Evolutionary conservation across 2,329 filamentous ascomycete genomes (phyloP), one percentile per base, ranked within the genome.

Genomic region (Colletotrichum falcatum): DNA sequence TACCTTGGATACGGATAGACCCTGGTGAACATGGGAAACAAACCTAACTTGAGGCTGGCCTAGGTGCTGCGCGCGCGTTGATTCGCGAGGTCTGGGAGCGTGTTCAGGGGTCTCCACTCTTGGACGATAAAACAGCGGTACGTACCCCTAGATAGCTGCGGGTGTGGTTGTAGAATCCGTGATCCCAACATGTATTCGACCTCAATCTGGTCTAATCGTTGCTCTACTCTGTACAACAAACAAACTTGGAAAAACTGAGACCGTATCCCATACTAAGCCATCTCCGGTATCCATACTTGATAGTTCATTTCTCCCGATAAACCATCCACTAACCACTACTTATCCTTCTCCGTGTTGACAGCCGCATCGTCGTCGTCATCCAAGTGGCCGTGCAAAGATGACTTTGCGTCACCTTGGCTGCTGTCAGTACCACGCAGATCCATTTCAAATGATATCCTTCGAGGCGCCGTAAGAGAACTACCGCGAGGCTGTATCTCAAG

Each of bases 1-100:
- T n/a, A 53, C 61, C 28, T 65, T 53, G 35, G 28, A 54, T 54
- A 35, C 33, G 20, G 30, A 59, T 20, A 54, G 53, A 65, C 65
- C 65, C 53, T 67, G 30, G 33, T 28, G 37, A 61, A 35, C 23
- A 55, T 55, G 58, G 58, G 59, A 56, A 46, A 55, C n/a, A 64
- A 67, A 61, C 37, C 48, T 55, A 35, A 56, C 30, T 65, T 68
- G 61, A 65, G 65, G 65, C 61, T 68, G 61, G 65, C 61, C 62
- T 46, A 33, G 53, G 20, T 55, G 30, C 53, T 55, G 33, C 18
- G 53, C 48, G 30, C 61, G 65, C 61, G 61, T 68, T 54, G 61
- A 53, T 68, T 58, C 54, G 61, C 18, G 44, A 68, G 42, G 53
- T 49, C 44, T 26, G 53, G 51, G 53, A 65, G 53, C 61, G 60